A percentile compares a stretch with the other conserved stretches of the same genome.
These are phyloP conservation scores for Alloteropsis semialata DNA, from an alignment of 176 grass and related monocot species.

Conservation along the genomic window DNA sequence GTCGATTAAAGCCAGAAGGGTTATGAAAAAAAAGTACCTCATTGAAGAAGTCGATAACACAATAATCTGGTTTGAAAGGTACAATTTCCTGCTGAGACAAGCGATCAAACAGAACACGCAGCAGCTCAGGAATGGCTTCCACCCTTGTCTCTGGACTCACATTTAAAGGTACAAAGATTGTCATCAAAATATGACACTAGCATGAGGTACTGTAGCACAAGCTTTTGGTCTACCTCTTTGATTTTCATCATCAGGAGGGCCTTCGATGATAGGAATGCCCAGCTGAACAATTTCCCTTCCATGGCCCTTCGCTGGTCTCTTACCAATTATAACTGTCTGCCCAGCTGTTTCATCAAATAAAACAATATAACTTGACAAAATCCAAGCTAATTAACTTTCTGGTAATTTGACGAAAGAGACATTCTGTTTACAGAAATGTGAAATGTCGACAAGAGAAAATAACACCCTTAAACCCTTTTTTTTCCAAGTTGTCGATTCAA, in stretches of 20 bases:
- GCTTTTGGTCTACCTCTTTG: conserved; percentile 40
- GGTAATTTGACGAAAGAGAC: not conserved
- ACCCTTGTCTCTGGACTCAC: conserved; percentile 63
- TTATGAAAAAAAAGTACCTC: conserved; percentile 53
- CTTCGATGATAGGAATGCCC: conserved; percentile 64
- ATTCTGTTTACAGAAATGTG: conserved; percentile 7
- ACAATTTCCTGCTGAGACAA: conserved; percentile 61
- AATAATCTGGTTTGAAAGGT: conserved; percentile 87
- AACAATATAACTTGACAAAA: conserved; percentile 8
- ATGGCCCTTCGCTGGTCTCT: conserved; percentile 86
- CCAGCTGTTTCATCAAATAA: conserved; percentile 52
- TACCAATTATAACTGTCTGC: conserved; percentile 69
- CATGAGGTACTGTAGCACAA: not conserved
- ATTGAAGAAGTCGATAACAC: conserved; percentile 77
- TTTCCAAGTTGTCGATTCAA: not conserved
- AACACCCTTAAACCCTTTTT: not conserved
- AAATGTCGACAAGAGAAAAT: conserved; percentile 3
- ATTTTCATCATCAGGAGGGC: conserved; percentile 66
- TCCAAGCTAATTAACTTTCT: not conserved
- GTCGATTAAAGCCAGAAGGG: conserved; percentile 2
- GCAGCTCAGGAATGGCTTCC: conserved; percentile 61
- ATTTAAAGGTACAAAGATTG: not conserved
- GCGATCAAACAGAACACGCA: conserved; percentile 71
- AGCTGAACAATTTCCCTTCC: conserved; percentile 95
- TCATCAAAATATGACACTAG: conserved; percentile 22